These are phyloP conservation scores for Ogataea nonfermentans DNA, from an alignment of 805 yeast genomes.

Conservation along the genomic window DNA sequence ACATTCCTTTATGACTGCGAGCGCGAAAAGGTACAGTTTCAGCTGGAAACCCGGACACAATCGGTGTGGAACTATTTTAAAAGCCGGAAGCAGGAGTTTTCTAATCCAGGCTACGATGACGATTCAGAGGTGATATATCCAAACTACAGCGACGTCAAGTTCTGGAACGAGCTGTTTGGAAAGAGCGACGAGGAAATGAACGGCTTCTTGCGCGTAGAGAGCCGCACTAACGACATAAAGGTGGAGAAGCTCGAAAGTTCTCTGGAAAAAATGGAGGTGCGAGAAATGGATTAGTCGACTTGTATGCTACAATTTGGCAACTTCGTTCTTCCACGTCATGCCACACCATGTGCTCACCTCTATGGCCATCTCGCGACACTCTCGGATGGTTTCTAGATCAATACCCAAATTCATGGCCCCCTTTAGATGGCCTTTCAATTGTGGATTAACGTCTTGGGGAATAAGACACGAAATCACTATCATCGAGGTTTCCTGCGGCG, in stretches of 20 bases:
- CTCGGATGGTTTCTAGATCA: slow-evolving; percentile 56
- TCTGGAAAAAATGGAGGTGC: slow-evolving; percentile 7
- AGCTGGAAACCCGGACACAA: slow-evolving; percentile 50
- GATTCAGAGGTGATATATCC: slow-evolving; percentile 55
- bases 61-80: slow-evolving; percentile 94
- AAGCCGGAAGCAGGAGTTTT: slow-evolving; percentile 69
- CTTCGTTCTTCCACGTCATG: slow-evolving; percentile 53
- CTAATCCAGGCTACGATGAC: slow-evolving; percentile 47
- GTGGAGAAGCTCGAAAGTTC: not conserved
- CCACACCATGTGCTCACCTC: slow-evolving; percentile 75
- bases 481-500: slow-evolving; percentile 69
- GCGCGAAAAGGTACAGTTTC: slow-evolving; percentile 49
- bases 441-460: slow-evolving; percentile 93
- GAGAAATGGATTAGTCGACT: not conserved
- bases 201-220: slow-evolving; percentile 16
- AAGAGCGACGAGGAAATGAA: slow-evolving; percentile 69
- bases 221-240: slow-evolving; percentile 1
- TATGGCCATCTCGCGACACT: slow-evolving; percentile 60
- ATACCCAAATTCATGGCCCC: slow-evolving; percentile 86
- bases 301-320: slow-evolving; percentile 46
- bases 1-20: slow-evolving; percentile 80
- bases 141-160: slow-evolving; percentile 58
- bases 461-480: slow-evolving; percentile 76
- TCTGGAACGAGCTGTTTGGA: slow-evolving; percentile 91
- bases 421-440: slow-evolving; percentile 82